Base-by-base conservation (phyloP, 1,139 yeast species). In the Geotrichum aggregatum region DNA sequence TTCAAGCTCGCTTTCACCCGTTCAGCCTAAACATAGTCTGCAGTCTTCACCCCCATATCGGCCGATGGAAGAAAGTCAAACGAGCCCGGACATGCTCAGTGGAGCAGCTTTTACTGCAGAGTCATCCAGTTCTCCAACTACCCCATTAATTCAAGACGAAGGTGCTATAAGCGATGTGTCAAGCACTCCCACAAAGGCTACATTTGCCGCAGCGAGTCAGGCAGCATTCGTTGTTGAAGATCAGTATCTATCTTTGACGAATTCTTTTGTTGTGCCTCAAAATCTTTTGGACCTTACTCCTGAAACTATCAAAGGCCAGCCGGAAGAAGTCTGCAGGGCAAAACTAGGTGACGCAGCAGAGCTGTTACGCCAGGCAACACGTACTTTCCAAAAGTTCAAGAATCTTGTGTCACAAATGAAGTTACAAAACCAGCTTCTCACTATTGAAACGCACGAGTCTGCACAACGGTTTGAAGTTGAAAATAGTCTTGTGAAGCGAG, bases 381-480 rank as follows among this genome's bases (percentile, higher is more conserved):
- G 22, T 11, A 14, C 34, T 11, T 24, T 45, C 10, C 33, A 35
- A 24, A 55, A 58, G 49, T 58, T 54, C 45, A 57, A 56, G 44
- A 48, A 56, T 8, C 46, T 52, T 16, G 49, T 61, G 13, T 54
- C 62, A n/a, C 66, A 63, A 33, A 54, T 55, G 22, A 69, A 71
- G 55, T 66, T 75, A 47, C 76, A 73, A 59, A 71, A 70, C 58
- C 66, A 71, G 59, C 64, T 75, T 33, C 59, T 70, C 40, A 63
- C 67, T 21, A 66, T 72, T 28, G 74, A 71, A 56, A 61, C 69
- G 42, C 66, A 68, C 49, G 76, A 73, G 54, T 58, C 66, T 8
- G 66, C 68, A 36, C 75, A 72, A 59, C 66, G 81, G 31, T 68
- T 69, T 51, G 76, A 74, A 56, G 80, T 77, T 19, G 81, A 77